These are phyloP conservation scores for Escallonia rubra DNA, from an alignment of 129 eudicot species.

Conservation along the genomic window DNA sequence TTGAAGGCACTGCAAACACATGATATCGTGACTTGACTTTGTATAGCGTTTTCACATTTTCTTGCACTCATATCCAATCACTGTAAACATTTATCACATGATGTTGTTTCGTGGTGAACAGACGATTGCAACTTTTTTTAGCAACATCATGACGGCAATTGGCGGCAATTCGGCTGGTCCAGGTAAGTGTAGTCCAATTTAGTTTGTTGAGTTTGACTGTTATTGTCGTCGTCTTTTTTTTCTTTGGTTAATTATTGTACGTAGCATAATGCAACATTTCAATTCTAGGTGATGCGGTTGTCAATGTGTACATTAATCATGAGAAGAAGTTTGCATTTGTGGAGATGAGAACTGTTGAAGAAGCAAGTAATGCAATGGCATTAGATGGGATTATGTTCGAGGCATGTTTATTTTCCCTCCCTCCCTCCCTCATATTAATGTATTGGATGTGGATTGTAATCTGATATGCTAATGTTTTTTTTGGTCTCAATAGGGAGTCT, in stretches of 20 bases:
- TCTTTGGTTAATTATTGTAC: slow-evolving; percentile 5
- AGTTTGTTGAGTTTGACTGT: slow-evolving; percentile 2
- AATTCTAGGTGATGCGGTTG: slow-evolving; percentile 80
- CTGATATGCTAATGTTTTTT: slow-evolving; percentile 16
- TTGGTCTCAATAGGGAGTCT: slow-evolving; percentile 57
- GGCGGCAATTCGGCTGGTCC: slow-evolving; percentile 96
- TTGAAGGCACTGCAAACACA: too few relatives aligned
- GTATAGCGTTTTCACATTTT: too few relatives aligned
- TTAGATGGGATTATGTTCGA: slow-evolving; percentile 76
- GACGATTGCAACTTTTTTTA: slow-evolving; percentile 88
- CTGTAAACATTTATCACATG: background rate
- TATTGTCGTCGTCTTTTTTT: background rate
- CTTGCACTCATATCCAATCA: background rate
- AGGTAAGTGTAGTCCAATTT: slow-evolving; percentile 34
- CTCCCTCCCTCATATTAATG: background rate
- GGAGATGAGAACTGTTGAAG: slow-evolving; percentile 98
- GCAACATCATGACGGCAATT: slow-evolving; percentile 77
- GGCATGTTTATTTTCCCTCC: slow-evolving; percentile 31
- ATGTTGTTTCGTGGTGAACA: slow-evolving; percentile 12
- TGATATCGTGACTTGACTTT: too few relatives aligned
- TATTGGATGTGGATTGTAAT: slow-evolving; percentile 1
- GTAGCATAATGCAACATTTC: slow-evolving; percentile 8
- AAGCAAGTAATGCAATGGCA: slow-evolving; percentile 91
- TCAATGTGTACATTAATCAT: slow-evolving; percentile 87
- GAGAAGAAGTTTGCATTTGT: slow-evolving; percentile 97